Conservation (phyloP, 2,329 filamentous ascomycete genomes). For the Cercospora canescens region DNA sequence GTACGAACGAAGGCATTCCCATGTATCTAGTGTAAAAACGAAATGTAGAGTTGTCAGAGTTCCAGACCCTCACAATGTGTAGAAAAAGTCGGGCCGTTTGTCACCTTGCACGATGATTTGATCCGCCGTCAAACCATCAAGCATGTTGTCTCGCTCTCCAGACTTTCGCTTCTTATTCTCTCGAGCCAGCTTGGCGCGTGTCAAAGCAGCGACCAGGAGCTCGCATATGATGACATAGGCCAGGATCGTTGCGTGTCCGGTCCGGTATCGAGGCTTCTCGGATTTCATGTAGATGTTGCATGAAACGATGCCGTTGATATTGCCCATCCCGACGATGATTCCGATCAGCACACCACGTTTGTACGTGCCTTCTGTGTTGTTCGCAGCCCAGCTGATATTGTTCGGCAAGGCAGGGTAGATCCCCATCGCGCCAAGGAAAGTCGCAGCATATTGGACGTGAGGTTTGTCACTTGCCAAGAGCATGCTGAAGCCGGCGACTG, state of each 20-base stretch:
- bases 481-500: conserved; percentile 79
- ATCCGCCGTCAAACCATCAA: conserved; percentile 61
- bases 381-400: conserved; percentile 82
- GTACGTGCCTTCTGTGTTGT: conserved; percentile 87
- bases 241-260: conserved; percentile 74
- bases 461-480: conserved; percentile 65
- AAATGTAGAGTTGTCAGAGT: not conserved
- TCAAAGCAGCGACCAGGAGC: conserved; percentile 66
- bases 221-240: conserved; percentile 65
- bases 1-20: not conserved
- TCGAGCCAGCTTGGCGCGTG: conserved; percentile 61
- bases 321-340: conserved; percentile 84
- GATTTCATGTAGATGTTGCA: conserved; percentile 69
- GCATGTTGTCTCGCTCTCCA: conserved; percentile 65
- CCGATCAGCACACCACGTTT: conserved; percentile 85
- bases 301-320: conserved; percentile 78
- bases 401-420: conserved; percentile 60
- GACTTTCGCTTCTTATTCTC: conserved; percentile 70
- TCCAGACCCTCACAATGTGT: conserved; percentile 11
- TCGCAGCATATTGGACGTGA: conserved; percentile 55
- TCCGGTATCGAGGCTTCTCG: conserved; percentile 24
- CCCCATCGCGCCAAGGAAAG: conserved; percentile 20
- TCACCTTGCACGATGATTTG: conserved; percentile 71
- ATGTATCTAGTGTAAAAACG: not conserved
- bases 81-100: conserved; percentile 44